Conservation (phyloP, 1,139 yeast genomes). For the Scheffersomyces titani region DNA sequence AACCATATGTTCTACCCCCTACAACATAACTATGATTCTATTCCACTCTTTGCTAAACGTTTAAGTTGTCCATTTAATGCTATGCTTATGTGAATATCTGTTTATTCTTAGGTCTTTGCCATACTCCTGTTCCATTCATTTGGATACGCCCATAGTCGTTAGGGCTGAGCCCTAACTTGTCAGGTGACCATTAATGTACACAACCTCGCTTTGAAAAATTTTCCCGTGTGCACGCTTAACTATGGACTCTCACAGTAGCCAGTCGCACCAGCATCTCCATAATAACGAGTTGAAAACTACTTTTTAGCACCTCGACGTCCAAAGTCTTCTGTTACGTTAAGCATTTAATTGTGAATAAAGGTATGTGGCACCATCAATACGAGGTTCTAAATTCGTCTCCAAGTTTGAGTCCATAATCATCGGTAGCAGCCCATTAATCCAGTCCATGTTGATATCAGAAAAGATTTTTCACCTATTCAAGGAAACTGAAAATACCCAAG, state of each 20-base stretch:
- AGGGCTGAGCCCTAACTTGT: not conserved
- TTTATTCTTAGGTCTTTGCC: not conserved
- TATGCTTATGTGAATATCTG: not conserved
- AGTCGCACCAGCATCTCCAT: conserved; percentile 1
- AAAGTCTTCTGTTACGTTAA: not conserved
- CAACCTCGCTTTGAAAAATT: not conserved
- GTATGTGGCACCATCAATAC: not conserved
- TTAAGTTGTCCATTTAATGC: too few species aligned
- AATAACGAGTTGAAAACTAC: not conserved
- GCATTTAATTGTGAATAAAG: conserved; percentile 1
- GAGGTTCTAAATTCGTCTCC: not conserved
- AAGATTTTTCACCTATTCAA: not conserved
- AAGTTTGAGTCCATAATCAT: not conserved
- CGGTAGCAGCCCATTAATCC: not conserved
- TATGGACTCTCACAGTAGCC: not conserved
- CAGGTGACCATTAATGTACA: not conserved
- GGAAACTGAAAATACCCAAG: not conserved
- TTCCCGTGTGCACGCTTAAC: not conserved
- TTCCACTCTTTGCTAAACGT: too few species aligned
- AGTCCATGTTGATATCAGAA: not conserved
- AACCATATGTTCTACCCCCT: not conserved
- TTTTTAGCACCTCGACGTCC: not conserved
- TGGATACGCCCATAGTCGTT: not conserved
- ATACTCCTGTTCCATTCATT: not conserved
- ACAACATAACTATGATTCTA: too few species aligned